A percentile compares a stretch with the other conserved stretches of the same genome.
phyloP scores from a whole-genome alignment of 805 yeast genomes.

The Pichia exigua region DNA sequence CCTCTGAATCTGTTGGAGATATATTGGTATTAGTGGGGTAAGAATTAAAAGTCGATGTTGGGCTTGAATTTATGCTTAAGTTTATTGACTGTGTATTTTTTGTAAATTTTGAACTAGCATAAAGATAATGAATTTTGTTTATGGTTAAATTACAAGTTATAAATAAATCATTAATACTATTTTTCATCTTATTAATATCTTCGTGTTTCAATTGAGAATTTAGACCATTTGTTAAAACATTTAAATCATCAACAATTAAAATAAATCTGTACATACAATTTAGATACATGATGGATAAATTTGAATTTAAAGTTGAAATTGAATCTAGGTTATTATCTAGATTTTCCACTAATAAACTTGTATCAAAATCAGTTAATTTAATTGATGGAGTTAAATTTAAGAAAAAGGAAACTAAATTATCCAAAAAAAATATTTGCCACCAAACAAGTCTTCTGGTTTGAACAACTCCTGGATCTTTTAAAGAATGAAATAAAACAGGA shows the following conservation, averaged over 20 bases:
- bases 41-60: neutral
- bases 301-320: neutral
- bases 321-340: neutral
- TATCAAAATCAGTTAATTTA: constrained; percentile 20
- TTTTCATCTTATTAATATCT: constrained; percentile 38
- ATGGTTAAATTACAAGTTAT: constrained; percentile 43
- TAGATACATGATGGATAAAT: constrained; percentile 14
- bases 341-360: constrained; percentile 19
- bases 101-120: neutral
- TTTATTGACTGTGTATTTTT: neutral
- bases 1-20: neutral
- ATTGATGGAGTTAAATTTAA: constrained; percentile 19
- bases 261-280: constrained; percentile 28
- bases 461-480: constrained; percentile 39
- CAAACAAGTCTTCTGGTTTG: constrained; percentile 51
- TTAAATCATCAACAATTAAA: constrained; percentile 45
- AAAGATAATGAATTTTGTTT: constrained; percentile 20
- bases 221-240: constrained; percentile 42
- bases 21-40: too few species aligned
- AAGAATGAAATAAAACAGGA: constrained; percentile 45
- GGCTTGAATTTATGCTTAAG: neutral
- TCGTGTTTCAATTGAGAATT: constrained; percentile 32
- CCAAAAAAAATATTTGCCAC: constrained; percentile 61
- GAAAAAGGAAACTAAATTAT: constrained; percentile 32
- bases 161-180: constrained; percentile 42